Conservation (phyloP, 495 filamentous ascomycete genomes). For the Cercophora samala region DNA sequence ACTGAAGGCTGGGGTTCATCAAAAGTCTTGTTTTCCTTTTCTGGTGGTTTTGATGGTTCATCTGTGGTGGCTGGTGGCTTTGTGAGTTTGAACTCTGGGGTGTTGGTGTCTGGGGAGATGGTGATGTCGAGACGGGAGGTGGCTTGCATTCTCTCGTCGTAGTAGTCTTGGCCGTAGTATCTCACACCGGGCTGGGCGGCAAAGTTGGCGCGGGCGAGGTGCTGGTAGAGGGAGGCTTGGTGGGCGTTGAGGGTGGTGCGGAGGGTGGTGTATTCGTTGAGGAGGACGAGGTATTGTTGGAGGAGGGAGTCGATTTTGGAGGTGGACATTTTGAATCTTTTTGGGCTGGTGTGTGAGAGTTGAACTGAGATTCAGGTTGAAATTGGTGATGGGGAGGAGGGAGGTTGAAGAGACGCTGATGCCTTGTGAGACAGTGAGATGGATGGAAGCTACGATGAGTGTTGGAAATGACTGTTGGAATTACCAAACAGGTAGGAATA, state of each 20-base stretch:
- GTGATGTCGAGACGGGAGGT: constrained; percentile 22
- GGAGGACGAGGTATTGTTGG: constrained; percentile 63
- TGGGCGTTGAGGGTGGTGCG: constrained; percentile 52
- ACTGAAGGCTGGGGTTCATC: too few relatives aligned
- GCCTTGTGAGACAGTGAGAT: too few relatives aligned
- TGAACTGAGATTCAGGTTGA: not conserved
- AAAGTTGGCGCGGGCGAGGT: constrained; percentile 71
- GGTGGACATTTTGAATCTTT: not conserved
- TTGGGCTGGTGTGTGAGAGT: not conserved
- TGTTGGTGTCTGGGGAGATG: not conserved
- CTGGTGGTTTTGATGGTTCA: constrained; percentile 6
- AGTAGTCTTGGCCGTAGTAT: constrained; percentile 63
- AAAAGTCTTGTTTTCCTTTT: not conserved
- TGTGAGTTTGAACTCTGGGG: not conserved
- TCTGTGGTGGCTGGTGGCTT: constrained; percentile 23
- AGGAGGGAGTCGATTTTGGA: constrained; percentile 60
- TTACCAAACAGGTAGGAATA: not conserved
- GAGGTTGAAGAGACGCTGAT: too few relatives aligned
- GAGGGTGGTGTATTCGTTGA: constrained; percentile 66
- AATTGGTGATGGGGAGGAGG: not conserved
- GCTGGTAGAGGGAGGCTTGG: constrained; percentile 52
- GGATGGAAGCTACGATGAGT: too few relatives aligned
- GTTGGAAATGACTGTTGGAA: not conserved
- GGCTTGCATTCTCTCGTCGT: constrained; percentile 71
- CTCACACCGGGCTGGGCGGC: constrained; percentile 56